These are phyloP conservation scores for Nectriaceae sp. DNA, from an alignment of 2,329 filamentous ascomycete species.

Conservation along the genomic window DNA sequence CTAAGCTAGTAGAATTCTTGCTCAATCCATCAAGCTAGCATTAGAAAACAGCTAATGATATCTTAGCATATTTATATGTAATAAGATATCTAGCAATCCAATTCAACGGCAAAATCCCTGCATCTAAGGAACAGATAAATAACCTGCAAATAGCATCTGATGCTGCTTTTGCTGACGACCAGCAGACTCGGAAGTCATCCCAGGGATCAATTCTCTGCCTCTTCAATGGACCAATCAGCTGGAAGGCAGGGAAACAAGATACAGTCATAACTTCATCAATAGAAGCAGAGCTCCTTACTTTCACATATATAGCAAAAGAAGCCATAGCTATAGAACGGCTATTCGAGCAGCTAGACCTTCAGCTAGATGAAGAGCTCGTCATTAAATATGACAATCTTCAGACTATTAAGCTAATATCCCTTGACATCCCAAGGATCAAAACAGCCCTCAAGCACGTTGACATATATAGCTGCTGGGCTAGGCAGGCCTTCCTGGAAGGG, in stretches of 20 bases:
- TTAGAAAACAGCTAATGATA: no score
- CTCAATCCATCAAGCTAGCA: no score
- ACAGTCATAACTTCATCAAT: constrained; percentile 7
- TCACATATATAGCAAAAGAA: constrained; percentile 3
- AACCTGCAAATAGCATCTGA: background rate
- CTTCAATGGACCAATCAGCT: background rate
- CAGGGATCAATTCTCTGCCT: constrained; percentile 6
- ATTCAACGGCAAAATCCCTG: background rate
- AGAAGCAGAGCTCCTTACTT: constrained; percentile 8
- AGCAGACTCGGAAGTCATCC: constrained; percentile 2
- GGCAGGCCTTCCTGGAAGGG: background rate
- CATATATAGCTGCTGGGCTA: background rate
- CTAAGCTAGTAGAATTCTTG: no score
- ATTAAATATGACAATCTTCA: background rate
- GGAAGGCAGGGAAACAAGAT: constrained; percentile 7
- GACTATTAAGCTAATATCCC: no score
- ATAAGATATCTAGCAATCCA: constrained; percentile 1
- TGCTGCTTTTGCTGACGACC: constrained; percentile 3
- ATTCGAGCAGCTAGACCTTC: background rate
- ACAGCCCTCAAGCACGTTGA: background rate
- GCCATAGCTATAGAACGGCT: no score
- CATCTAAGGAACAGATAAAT: background rate
- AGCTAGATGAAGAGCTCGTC: background rate
- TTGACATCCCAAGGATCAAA: background rate
- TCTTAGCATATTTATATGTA: constrained; percentile 2